Conservation (phyloP, 1,284 basidiomycete genomes). For the Heliocybe sulcata region DNA sequence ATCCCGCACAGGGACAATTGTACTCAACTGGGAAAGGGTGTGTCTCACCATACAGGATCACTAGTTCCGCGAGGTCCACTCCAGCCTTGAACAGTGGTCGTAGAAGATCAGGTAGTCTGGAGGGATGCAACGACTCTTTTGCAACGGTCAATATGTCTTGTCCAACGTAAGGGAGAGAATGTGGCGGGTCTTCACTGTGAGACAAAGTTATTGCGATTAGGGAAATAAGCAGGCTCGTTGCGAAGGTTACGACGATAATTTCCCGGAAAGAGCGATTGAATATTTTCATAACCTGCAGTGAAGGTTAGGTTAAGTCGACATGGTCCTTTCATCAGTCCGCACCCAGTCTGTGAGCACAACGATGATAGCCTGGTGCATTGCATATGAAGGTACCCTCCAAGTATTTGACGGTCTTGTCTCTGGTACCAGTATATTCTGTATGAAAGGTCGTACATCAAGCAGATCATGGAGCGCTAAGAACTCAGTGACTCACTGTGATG, state of each 20-base stretch:
- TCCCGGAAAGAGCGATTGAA: slow-evolving; percentile 4
- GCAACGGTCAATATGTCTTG: background rate
- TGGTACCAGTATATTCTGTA: slow-evolving; percentile 5
- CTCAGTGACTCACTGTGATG: slow-evolving; percentile 10
- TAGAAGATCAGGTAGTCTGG: slow-evolving; percentile 6
- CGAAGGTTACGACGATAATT: slow-evolving; percentile 10
- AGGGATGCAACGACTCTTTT: background rate
- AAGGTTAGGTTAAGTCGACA: background rate
- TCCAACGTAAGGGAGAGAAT: background rate
- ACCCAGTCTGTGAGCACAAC: background rate
- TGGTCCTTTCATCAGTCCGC: slow-evolving; percentile 4
- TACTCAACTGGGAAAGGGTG: too few relatives aligned
- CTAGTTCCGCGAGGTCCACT: background rate
- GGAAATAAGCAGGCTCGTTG: slow-evolving; percentile 8
- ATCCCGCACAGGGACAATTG: too few relatives aligned
- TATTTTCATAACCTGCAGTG: slow-evolving; percentile 4
- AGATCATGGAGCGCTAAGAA: background rate
- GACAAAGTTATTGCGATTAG: background rate
- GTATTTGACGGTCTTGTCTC: slow-evolving; percentile 1
- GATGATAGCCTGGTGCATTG: background rate
- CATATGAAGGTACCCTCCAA: background rate
- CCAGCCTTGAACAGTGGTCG: background rate
- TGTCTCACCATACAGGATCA: background rate
- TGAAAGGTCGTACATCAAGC: background rate
- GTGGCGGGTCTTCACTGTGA: background rate